phyloP scores from a whole-genome alignment of 208 protist genomes.

The Trypanosoma rangeli region DNA sequence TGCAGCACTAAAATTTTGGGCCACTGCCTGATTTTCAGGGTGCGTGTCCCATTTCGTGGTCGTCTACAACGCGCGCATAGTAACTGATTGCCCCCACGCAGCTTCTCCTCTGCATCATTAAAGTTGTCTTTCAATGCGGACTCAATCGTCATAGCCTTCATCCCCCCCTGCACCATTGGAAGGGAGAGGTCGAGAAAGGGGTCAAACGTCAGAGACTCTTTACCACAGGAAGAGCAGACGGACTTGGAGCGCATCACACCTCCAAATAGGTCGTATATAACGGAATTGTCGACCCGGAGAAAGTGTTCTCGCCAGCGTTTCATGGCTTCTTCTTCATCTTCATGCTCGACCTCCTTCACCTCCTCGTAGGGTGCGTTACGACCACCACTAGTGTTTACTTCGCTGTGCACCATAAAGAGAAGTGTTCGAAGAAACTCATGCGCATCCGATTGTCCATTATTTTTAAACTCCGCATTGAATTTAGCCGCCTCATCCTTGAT shows the following conservation, averaged over 20 bases:
- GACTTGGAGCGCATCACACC: conserved; percentile 55
- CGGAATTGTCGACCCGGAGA: conserved; percentile 50
- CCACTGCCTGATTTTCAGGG: conserved; percentile 50
- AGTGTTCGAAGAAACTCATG: conserved; percentile 91
- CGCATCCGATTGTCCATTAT: conserved; percentile 83
- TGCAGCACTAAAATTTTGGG: conserved; percentile 75
- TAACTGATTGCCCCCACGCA: conserved; percentile 60
- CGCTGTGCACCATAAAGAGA: conserved; percentile 86
- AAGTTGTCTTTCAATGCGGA: conserved; percentile 48
- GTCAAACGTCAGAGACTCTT: conserved; percentile 68
- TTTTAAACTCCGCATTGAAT: conserved; percentile 75
- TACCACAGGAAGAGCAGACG: conserved; percentile 49
- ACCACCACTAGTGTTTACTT: conserved; percentile 60
- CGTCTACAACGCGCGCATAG: conserved; percentile 65
- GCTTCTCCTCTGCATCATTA: conserved; percentile 48
- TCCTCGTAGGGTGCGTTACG: conserved; percentile 42
- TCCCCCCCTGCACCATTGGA: conserved; percentile 29
- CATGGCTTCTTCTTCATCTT: conserved; percentile 47
- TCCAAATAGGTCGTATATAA: conserved; percentile 85
- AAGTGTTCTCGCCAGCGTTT: conserved; percentile 57
- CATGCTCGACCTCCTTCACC: conserved; percentile 57
- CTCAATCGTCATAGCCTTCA: conserved; percentile 8
- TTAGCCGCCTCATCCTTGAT: conserved; percentile 61
- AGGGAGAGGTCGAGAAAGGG: conserved; percentile 78
- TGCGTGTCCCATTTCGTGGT: conserved; percentile 45